Evolutionary conservation across 495 filamentous ascomycete species (phyloP).

Genomic region (Tuber umbilicatum): DNA sequence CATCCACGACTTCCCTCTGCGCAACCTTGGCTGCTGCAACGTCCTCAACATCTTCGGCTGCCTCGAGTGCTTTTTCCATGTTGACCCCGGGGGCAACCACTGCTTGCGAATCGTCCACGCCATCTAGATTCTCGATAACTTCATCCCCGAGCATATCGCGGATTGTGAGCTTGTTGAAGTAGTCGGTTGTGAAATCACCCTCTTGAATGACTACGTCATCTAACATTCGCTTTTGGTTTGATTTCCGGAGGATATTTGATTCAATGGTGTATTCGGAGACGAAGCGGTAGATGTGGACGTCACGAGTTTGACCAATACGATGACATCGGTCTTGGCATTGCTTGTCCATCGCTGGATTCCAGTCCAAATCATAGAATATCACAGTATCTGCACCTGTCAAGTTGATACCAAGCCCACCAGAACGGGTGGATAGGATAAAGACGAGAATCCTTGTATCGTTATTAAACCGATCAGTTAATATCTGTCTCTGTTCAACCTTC

Average conservation of each 20-base stretch:
- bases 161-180: slow-evolving; percentile 75
- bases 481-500: slow-evolving; percentile 89
- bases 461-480: slow-evolving; percentile 95
- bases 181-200: slow-evolving; percentile 96
- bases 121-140: slow-evolving; percentile 47
- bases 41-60: slow-evolving; percentile 90
- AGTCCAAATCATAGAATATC: slow-evolving; percentile 99
- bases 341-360: slow-evolving; percentile 99
- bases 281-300: slow-evolving; percentile 96
- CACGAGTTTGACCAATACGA: slow-evolving; percentile 94
- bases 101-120: slow-evolving; percentile 51
- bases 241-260: slow-evolving; percentile 94
- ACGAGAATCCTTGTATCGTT: slow-evolving; percentile 83
- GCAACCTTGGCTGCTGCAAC: slow-evolving; percentile 77
- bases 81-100: slow-evolving; percentile 65
- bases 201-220: slow-evolving; percentile 98
- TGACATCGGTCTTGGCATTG: slow-evolving; percentile 98
- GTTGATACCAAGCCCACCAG: slow-evolving; percentile 93
- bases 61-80: slow-evolving; percentile 79
- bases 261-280: slow-evolving; percentile 98
- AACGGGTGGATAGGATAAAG: slow-evolving; percentile 91
- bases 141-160: slow-evolving; percentile 54
- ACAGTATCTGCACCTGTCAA: slow-evolving; percentile 95
- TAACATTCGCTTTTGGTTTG: slow-evolving; percentile 93
- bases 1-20: slow-evolving; percentile 76